Evolutionary conservation across 2,329 filamentous ascomycete species (phyloP).

Genomic region (Aureobasidium sp.): DNA sequence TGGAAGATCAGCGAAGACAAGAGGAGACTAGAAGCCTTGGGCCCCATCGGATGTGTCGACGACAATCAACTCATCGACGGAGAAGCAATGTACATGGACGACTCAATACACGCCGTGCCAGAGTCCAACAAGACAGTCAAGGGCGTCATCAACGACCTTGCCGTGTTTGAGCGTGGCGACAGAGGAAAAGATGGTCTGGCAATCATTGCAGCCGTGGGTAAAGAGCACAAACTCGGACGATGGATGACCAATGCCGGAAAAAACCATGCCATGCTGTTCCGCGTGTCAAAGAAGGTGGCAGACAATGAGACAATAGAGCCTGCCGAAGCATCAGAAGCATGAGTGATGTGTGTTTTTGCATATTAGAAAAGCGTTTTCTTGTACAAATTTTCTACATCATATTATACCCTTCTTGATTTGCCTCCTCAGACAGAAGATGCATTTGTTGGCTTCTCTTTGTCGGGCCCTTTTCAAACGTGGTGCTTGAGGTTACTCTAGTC

Average conservation of each 20-base stretch:
- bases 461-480: too few species aligned
- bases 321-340: background rate
- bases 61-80: slow-evolving; percentile 19
- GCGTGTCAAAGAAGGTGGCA: slow-evolving; percentile 50
- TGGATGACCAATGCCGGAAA: slow-evolving; percentile 65
- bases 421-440: background rate
- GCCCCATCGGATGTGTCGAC: slow-evolving; percentile 50
- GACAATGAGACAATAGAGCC: background rate
- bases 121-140: slow-evolving; percentile 38
- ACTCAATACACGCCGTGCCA: slow-evolving; percentile 7
- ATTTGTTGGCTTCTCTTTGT: background rate
- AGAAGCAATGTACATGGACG: slow-evolving; percentile 11
- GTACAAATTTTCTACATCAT: background rate
- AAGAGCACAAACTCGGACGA: slow-evolving; percentile 74
- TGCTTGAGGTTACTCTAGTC: too few species aligned
- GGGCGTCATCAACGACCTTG: slow-evolving; percentile 82
- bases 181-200: slow-evolving; percentile 66
- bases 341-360: background rate
- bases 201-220: slow-evolving; percentile 77
- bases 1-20: slow-evolving; percentile 85
- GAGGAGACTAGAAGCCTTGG: slow-evolving; percentile 63
- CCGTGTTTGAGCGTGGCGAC: slow-evolving; percentile 76
- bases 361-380: background rate
- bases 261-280: slow-evolving; percentile 83
- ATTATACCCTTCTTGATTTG: background rate